phyloP scores from a whole-genome alignment of 2,329 filamentous ascomycete genomes.

The Fusarium nisikadoi region DNA sequence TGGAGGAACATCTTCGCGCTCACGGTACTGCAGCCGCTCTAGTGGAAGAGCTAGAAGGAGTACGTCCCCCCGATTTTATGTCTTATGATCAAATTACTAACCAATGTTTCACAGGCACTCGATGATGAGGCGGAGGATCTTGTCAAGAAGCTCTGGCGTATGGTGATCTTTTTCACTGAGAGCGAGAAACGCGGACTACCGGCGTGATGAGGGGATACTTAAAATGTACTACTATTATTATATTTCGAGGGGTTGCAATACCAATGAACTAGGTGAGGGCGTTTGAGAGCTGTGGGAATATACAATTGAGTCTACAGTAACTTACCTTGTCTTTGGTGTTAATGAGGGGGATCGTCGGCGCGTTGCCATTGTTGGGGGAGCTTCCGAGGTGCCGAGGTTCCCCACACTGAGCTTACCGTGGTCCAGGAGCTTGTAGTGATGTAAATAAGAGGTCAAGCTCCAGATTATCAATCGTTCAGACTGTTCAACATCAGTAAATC shows the following conservation, averaged over 20 bases:
- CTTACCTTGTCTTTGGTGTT: not conserved
- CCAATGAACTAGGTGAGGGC: conserved; percentile 14
- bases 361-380: conserved; percentile 20
- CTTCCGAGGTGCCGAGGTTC: conserved; percentile 47
- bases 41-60: conserved; percentile 85
- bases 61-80: conserved; percentile 57
- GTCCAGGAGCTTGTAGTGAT: conserved; percentile 2
- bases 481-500: not conserved
- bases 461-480: not conserved
- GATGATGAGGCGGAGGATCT: conserved; percentile 95
- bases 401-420: conserved; percentile 40
- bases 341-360: conserved; percentile 23
- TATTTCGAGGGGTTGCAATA: conserved; percentile 25
- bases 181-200: conserved; percentile 90
- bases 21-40: conserved; percentile 80
- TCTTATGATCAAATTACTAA: conserved; percentile 24
- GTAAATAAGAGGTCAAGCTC: conserved; percentile 13
- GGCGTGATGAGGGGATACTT: conserved; percentile 56
- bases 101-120: conserved; percentile 68
- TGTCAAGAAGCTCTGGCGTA: conserved; percentile 97
- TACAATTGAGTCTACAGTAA: not conserved
- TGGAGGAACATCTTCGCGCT: conserved; percentile 85
- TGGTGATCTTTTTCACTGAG: conserved; percentile 98
- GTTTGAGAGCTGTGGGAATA: conserved; percentile 21
- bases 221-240: conserved; percentile 40